phyloP scores from a whole-genome alignment of 2,329 filamentous ascomycete genomes.

The Tolypocladium pustulatum region DNA sequence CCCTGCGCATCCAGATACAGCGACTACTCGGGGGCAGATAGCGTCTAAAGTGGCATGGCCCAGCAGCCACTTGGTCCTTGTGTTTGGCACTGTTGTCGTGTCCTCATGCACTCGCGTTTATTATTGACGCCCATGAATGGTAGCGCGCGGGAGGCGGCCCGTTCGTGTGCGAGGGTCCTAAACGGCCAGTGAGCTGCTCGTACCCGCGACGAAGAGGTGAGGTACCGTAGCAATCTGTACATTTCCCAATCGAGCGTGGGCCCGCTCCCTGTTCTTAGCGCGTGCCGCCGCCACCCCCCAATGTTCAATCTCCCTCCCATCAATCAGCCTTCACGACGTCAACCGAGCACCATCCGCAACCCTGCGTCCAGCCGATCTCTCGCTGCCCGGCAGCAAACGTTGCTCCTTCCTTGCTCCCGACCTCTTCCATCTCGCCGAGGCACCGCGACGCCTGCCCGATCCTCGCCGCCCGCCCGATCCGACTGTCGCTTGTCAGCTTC shows the following conservation, averaged over 20 bases:
- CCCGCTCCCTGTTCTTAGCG: slow-evolving; percentile 4
- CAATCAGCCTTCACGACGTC: slow-evolving; percentile 10
- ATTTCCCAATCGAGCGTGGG: slow-evolving; percentile 7
- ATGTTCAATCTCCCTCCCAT: slow-evolving; percentile 16
- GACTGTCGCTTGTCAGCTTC: background rate
- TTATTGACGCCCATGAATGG: background rate
- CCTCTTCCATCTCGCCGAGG: background rate
- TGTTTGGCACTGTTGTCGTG: background rate
- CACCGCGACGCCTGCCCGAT: background rate
- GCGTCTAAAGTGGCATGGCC: background rate
- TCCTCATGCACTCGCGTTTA: background rate
- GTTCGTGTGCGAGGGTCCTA: background rate
- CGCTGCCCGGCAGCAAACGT: background rate
- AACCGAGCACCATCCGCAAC: slow-evolving; percentile 1
- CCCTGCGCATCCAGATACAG: no score
- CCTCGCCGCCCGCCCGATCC: background rate
- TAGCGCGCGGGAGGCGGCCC: background rate
- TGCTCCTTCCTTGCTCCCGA: background rate
- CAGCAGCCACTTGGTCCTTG: background rate
- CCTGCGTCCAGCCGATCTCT: background rate
- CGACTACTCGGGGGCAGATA: no score
- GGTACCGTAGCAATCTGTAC: background rate
- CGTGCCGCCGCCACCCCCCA: slow-evolving; percentile 3
- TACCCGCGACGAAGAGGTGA: background rate
- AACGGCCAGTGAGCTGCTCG: background rate